Evolutionary conservation across 768 basidiomycete species (phyloP), one percentile per base, ranked within the genome.

Genomic region (Tremella mesenterica): DNA sequence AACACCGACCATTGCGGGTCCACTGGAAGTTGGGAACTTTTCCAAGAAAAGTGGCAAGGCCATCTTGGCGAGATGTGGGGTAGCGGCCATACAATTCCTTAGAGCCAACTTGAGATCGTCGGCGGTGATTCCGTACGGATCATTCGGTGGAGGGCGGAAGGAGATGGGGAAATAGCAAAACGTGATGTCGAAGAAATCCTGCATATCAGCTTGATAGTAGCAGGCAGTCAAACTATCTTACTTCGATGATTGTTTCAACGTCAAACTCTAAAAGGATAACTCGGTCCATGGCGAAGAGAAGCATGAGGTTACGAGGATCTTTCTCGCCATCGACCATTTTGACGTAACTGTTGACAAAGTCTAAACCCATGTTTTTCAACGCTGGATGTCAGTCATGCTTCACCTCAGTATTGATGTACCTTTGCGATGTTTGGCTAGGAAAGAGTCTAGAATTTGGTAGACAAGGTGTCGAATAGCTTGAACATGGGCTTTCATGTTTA

Each of bases 151-250:
- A 8, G 93, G 90, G 53, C 86, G 81, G 76, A 95, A 99, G 0
- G 90, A 88, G 52, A 99, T 97, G 0, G 95, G 95, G 75, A 96
- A 99, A 72, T 99, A 99, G 72, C 95, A 97, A 72, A 92, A 97
- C 0, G 85, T 86, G 69, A 96, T 84, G 64, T 96, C 88, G 75
- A 93, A 97, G 44, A 97, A 77, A 48, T 84, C 81, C 90, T 96
- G 44, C 34, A 56, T 28, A 30, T 41, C 52, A 55, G 31, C 34
- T 5, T 39, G 38, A 44, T 27, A 12, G 16, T 18, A 23, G n/a
- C 16, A 21, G 23, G 9, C 14, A 2, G 23, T n/a, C 26, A 31
- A 20, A 26, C n/a, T 18, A 18, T 65, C 81, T 57, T 63, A 90
- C 93, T 76, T 97, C 92, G 30, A 89, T 77, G 54, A 81, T 77